A percentile compares a stretch with the other conserved stretches of the same genome.
These are phyloP conservation scores for Trypanosoma avium DNA, from an alignment of 208 protist species.

Conservation along the genomic window DNA sequence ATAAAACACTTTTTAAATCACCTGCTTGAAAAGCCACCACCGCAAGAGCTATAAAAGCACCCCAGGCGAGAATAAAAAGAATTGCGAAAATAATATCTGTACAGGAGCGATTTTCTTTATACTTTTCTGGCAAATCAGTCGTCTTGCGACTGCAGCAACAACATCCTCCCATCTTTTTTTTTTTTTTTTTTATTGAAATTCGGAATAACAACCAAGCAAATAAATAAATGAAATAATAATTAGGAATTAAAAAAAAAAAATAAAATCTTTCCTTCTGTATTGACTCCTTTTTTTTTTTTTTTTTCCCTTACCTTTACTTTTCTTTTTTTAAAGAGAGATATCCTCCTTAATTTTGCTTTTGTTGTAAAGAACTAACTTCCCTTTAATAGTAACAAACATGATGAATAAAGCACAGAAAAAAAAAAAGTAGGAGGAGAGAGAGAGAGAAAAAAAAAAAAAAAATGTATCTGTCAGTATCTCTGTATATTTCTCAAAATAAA, in stretches of 20 bases:
- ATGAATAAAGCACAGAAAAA: too few relatives aligned
- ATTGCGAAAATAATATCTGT: conserved; percentile 41
- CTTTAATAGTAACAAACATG: too few relatives aligned
- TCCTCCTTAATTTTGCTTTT: too few relatives aligned
- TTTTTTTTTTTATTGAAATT: not conserved
- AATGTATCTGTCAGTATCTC: too few relatives aligned
- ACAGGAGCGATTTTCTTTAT: conserved; percentile 24
- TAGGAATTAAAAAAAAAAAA: conserved; percentile 10
- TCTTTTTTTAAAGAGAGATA: too few relatives aligned
- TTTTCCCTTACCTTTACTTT: too few relatives aligned
- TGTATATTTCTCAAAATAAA: too few relatives aligned
- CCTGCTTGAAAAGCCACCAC: conserved; percentile 36
- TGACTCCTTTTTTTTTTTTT: conserved; percentile 14
- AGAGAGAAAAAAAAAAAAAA: too few relatives aligned
- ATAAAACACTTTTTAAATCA: conserved; percentile 26
- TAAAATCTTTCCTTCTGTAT: not conserved
- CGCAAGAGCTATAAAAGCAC: conserved; percentile 35
- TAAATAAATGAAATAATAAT: too few relatives aligned
- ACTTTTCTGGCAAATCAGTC: conserved; percentile 13
- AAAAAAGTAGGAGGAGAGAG: too few relatives aligned
- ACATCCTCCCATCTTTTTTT: conserved; percentile 3
- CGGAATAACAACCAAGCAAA: not conserved
- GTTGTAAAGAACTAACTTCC: too few relatives aligned
- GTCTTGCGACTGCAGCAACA: not conserved
- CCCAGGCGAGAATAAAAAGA: conserved; percentile 44